Evolutionary conservation across 495 filamentous ascomycete species (phyloP), one percentile per base, ranked within the genome.

Genomic region (Penicillium nucicola): DNA sequence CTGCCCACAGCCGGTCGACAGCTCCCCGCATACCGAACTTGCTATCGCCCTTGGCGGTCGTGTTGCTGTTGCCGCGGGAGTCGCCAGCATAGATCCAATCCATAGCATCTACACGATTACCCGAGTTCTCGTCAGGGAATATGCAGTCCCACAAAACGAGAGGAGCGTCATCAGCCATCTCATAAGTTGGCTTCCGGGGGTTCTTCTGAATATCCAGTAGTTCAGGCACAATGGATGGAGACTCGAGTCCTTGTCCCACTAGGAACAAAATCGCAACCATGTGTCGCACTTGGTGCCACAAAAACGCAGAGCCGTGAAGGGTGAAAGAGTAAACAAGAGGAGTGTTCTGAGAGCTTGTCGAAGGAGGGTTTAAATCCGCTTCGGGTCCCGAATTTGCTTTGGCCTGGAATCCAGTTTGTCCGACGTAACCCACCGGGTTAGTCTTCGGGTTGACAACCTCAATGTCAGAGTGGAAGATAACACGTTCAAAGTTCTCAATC

Each of bases 281-380:
- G 72, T 89, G 87, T 13, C 93, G 83, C 53, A 98, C 95, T 69
- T 98, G 93, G 66, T 98, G 95, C 92, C 92, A 98, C 38, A 98
- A 72, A 67, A 98, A 98, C 7, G 90, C 95, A n/a, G 87, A 87
- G 13, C 93, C 93, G 40, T 90, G 80, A 30, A 98, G 77, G 18
- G 83, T 83, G 64, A 97, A 91, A 44, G 86, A 84, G 71, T 95
- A 97, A 3, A 96, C 76, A 58, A 88, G 86, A 12, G 89, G 75
- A 50, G 65, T 55, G 14, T 42, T 48, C 10, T 55, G 42, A 6
- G 43, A 43, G 13, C 56, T 45, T 11, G 31, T 42, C 6, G 66
- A 53, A 15, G 67, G 42, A 14, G 50, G 43, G 8, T 28, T 15
- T 53, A 48, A 60, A 32, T 56, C 53, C 13, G 50, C 50, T 43